Evolutionary conservation across 768 basidiomycete genomes (phyloP).

Genomic region (Tricholoma furcatifolium): DNA sequence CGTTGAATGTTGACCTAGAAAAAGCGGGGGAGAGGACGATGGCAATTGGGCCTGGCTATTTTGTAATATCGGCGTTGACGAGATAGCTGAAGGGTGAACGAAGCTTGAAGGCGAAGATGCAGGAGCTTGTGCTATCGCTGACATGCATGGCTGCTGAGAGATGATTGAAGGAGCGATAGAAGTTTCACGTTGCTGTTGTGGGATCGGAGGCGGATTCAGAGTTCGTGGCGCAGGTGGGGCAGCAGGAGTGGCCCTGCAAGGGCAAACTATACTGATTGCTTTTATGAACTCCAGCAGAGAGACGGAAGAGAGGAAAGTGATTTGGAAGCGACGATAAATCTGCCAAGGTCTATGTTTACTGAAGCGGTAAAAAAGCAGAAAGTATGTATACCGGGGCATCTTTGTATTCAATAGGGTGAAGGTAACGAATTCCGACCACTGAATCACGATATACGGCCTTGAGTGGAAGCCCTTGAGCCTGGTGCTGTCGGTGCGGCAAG

Average conservation of each 20-base stretch:
- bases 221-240: conserved; percentile 10
- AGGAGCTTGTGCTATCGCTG: not conserved
- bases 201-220: conserved; percentile 10
- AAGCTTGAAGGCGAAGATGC: conserved; percentile 15
- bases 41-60: not conserved
- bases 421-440: conserved; percentile 73
- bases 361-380: conserved; percentile 4
- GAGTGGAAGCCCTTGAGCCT: conserved; percentile 61
- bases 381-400: conserved; percentile 14
- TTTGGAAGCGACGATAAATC: conserved; percentile 76
- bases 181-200: conserved; percentile 3
- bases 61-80: conserved; percentile 3
- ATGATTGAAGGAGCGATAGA: conserved; percentile 6
- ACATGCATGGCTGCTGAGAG: not conserved
- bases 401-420: conserved; percentile 43
- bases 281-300: conserved; percentile 60
- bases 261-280: conserved; percentile 65
- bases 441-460: conserved; percentile 79
- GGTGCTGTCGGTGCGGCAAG: conserved; percentile 30
- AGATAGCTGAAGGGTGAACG: conserved; percentile 8
- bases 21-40: conserved; percentile 2
- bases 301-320: conserved; percentile 54
- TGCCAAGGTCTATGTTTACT: conserved; percentile 24
- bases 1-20: not conserved
- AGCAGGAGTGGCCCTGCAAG: conserved; percentile 63